phyloP scores from a whole-genome alignment of 164 flowering plant species.

The Vitis rotundifolia region DNA sequence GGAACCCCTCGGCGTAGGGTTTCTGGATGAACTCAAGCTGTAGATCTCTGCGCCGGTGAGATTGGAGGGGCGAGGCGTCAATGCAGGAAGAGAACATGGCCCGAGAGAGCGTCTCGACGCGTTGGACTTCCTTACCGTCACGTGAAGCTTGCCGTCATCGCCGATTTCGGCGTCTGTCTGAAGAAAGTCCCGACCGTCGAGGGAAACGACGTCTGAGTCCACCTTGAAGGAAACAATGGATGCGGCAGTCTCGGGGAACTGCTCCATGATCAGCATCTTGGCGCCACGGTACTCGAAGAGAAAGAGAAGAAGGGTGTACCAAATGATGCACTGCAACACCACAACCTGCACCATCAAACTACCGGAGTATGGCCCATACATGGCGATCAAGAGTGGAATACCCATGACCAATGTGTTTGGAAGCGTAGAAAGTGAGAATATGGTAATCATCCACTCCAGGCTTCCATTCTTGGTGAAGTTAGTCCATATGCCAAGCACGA shows the following conservation, averaged over 20 bases:
- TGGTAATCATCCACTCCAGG: conserved; percentile 71
- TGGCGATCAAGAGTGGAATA: conserved; percentile 64
- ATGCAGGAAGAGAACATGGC: conserved; percentile 22
- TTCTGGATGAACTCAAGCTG: conserved; percentile 55
- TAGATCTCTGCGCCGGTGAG: conserved; percentile 75
- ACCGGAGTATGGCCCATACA: conserved; percentile 60
- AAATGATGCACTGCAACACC: conserved; percentile 69
- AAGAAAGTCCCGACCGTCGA: conserved; percentile 60
- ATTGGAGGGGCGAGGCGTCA: conserved; percentile 66
- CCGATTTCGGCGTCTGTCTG: conserved; percentile 68
- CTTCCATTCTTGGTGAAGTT: conserved; percentile 43
- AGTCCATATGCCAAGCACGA: conserved; percentile 46
- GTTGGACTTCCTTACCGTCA: conserved; percentile 61
- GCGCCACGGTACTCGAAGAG: conserved; percentile 76
- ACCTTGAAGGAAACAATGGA: conserved; percentile 67
- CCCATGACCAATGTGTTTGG: conserved; percentile 82
- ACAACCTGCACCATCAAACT: conserved; percentile 69
- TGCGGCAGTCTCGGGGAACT: conserved; percentile 72
- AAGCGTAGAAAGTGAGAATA: conserved; percentile 60
- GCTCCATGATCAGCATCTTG: conserved; percentile 65
- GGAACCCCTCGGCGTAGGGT: conserved; percentile 63
- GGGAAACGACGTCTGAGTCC: conserved; percentile 66
- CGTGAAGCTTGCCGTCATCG: conserved; percentile 68
- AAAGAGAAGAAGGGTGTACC: conserved; percentile 71
- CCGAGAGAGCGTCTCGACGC: conserved; percentile 50